Base-by-base conservation (phyloP, 2,329 filamentous ascomycete species). In the Talaromyces albobiverticillius region DNA sequence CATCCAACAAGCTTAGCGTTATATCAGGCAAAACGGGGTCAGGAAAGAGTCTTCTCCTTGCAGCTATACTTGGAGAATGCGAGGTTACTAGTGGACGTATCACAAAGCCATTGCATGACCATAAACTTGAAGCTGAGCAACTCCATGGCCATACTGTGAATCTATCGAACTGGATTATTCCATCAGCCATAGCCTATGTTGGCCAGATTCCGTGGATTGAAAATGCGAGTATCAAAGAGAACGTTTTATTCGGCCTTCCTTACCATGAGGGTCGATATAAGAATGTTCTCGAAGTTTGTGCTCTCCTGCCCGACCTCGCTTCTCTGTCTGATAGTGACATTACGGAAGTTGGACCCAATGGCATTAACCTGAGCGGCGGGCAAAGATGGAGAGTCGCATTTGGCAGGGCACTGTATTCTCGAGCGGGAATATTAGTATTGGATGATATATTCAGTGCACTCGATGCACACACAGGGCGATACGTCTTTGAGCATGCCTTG, bases 171-270 rank as follows among this genome's bases (percentile, higher is more conserved):
- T 91, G 88, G 88, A 84, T 88, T 45, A 79, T 90, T 14, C 80
- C 85, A 4, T 80, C 80, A 2, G 81, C 86, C 1, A 80, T 90
- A 46, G 89, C 88, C 0, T 92, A 86, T 61, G 87, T 91, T 34
- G 82, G 86, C 1, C 88, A 92, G 65, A 89, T 88, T 8, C 89
- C 89, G 0, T 93, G 89, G 89, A 89, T 93, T 48, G 89, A 93
- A 64, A 92, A 92, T 61, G 87, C 86, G 1, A 88, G 84, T 5
- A 84, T 94, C 57, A 84, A 81, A 54, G 84, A 90, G 41, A 94
- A 94, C 61, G 87, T 94, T 50, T 69, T 90, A 0, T 93, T 93
- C 58, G 88, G 88, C 0, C 74, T 92, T 3, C 88, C 88, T 0
- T 81, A 79, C 29, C 81, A 90, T 51, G 74, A 84, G 54, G 75